Conservation (phyloP, 805 yeast genomes). For the Ogataea degrootiae region DNA sequence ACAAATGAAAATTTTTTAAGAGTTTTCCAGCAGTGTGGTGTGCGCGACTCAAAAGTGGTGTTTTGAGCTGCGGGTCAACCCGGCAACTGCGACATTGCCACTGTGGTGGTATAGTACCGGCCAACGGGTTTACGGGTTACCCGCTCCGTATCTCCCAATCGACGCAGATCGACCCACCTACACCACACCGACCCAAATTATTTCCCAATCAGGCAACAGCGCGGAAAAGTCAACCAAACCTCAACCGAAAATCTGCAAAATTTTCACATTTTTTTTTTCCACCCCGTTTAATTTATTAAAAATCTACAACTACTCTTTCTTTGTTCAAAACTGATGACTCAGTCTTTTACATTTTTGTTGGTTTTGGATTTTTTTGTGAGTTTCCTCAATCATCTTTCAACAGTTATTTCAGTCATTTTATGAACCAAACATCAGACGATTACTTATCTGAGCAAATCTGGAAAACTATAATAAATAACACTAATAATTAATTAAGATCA, state of each 20-base stretch:
- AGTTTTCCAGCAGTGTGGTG: background rate
- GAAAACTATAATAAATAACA: slow-evolving; percentile 31
- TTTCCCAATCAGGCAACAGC: too few relatives aligned
- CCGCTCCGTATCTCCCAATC: too few relatives aligned
- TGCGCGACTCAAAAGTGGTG: background rate
- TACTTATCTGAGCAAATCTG: slow-evolving; percentile 49
- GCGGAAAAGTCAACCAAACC: too few relatives aligned
- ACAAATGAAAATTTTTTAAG: background rate
- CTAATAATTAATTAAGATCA: slow-evolving; percentile 2
- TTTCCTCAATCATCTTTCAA: too few relatives aligned
- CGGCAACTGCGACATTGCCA: background rate
- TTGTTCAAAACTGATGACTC: background rate
- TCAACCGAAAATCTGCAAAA: too few relatives aligned
- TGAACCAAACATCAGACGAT: slow-evolving; percentile 39
- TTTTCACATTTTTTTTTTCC: too few relatives aligned
- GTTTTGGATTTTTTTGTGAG: background rate
- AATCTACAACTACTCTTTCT: too few relatives aligned
- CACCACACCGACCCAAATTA: too few relatives aligned
- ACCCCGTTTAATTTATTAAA: too few relatives aligned
- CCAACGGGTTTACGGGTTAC: too few relatives aligned
- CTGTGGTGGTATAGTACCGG: too few relatives aligned
- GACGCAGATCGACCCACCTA: too few relatives aligned
- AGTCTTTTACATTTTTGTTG: background rate
- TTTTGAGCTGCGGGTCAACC: background rate
- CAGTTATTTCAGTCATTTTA: background rate